phyloP scores from a whole-genome alignment of 2,329 filamentous ascomycete genomes.

The Scytalidium lignicola region DNA sequence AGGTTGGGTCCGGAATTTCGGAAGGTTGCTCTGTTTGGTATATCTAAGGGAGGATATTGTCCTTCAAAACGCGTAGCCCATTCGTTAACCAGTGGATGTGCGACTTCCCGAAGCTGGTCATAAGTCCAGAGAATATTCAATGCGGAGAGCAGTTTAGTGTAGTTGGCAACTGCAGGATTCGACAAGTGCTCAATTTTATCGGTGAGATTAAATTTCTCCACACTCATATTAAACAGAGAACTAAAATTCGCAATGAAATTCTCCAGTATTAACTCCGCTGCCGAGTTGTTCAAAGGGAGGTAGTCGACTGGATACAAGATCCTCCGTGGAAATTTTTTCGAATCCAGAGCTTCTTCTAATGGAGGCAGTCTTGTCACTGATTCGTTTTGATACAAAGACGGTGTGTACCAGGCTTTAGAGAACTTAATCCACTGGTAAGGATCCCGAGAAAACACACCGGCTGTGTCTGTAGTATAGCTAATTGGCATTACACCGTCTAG shows the following conservation, averaged over 20 bases:
- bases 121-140: slow-evolving; percentile 27
- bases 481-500: slow-evolving; percentile 40
- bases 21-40: slow-evolving; percentile 28
- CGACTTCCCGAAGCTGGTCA: slow-evolving; percentile 30
- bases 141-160: slow-evolving; percentile 26
- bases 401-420: slow-evolving; percentile 33
- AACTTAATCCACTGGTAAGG: slow-evolving; percentile 27
- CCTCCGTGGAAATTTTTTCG: slow-evolving; percentile 30
- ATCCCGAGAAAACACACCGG: slow-evolving; percentile 35
- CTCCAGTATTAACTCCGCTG: slow-evolving; percentile 33
- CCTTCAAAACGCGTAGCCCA: slow-evolving; percentile 31
- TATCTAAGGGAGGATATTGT: slow-evolving; percentile 34
- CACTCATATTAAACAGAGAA: slow-evolving; percentile 31
- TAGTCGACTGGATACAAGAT: slow-evolving; percentile 36
- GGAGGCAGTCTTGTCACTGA: slow-evolving; percentile 33
- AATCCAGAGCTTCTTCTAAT: slow-evolving; percentile 29
- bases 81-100: slow-evolving; percentile 25
- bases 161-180: slow-evolving; percentile 26
- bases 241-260: slow-evolving; percentile 31
- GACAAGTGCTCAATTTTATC: slow-evolving; percentile 7
- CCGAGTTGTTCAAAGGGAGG: slow-evolving; percentile 34
- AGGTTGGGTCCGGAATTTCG: background rate
- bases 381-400: slow-evolving; percentile 27
- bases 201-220: slow-evolving; percentile 33
- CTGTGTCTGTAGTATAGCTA: slow-evolving; percentile 36